Evolutionary conservation across 495 filamentous ascomycete genomes (phyloP).

Genomic region (Friedmanniomyces simplex): DNA sequence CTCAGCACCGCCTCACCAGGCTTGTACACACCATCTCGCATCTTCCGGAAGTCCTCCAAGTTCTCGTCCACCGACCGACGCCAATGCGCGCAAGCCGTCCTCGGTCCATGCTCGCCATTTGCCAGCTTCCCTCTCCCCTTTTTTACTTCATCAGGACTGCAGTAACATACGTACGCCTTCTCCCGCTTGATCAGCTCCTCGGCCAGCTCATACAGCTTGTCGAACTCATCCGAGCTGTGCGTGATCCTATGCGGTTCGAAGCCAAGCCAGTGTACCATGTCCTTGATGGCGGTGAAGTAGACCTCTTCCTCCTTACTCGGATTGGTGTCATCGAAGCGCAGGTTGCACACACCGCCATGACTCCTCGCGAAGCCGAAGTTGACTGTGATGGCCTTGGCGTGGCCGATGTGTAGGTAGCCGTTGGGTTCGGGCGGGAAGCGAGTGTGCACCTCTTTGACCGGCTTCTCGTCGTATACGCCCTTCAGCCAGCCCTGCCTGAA

Average conservation of each 20-base stretch:
- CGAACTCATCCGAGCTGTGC: slow-evolving; percentile 74
- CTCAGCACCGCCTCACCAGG: slow-evolving; percentile 78
- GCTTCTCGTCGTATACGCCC: slow-evolving; percentile 68
- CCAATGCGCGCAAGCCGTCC: slow-evolving; percentile 72
- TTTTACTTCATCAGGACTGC: slow-evolving; percentile 63
- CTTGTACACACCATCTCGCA: slow-evolving; percentile 85
- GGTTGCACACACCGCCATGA: slow-evolving; percentile 62
- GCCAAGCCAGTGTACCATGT: slow-evolving; percentile 38
- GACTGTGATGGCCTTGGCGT: slow-evolving; percentile 91
- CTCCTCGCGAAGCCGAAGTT: slow-evolving; percentile 92
- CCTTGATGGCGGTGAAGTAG: slow-evolving; percentile 34
- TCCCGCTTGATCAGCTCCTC: slow-evolving; percentile 69
- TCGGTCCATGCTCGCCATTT: slow-evolving; percentile 40
- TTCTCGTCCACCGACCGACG: slow-evolving; percentile 65
- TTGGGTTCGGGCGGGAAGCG: slow-evolving; percentile 91
- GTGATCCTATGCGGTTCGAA: slow-evolving; percentile 53
- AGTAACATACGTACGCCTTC: slow-evolving; percentile 73
- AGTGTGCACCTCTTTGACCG: slow-evolving; percentile 55
- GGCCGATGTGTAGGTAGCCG: slow-evolving; percentile 76
- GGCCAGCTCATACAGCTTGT: slow-evolving; percentile 74
- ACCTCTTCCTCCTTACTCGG: slow-evolving; percentile 37
- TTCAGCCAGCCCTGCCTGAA: slow-evolving; percentile 79
- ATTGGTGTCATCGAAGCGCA: slow-evolving; percentile 39
- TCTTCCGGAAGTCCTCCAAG: slow-evolving; percentile 70
- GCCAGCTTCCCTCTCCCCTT: slow-evolving; percentile 65